Conservation (phyloP, 2,329 filamentous ascomycete species). For the Coniella lustricola region DNA sequence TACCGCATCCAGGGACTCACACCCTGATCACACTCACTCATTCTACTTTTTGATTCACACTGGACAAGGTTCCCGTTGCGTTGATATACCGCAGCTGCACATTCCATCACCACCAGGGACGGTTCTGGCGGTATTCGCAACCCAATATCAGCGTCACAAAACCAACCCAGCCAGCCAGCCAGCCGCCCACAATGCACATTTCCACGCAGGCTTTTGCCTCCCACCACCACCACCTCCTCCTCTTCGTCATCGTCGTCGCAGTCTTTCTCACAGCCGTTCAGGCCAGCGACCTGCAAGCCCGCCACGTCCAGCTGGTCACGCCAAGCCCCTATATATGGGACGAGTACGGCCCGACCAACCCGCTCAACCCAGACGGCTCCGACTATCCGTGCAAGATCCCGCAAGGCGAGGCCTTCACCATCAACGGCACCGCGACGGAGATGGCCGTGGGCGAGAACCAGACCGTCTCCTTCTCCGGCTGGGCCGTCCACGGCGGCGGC, state of each 20-base stretch:
- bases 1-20: neutral
- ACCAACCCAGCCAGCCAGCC: no score
- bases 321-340: constrained; percentile 46
- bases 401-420: constrained; percentile 28
- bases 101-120: no score
- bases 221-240: neutral
- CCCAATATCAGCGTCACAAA: no score
- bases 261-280: neutral
- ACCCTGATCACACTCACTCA: no score
- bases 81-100: no score
- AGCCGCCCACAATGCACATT: no score
- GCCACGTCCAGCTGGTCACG: constrained; percentile 54
- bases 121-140: no score
- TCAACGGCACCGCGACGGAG: constrained; percentile 36
- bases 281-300: neutral
- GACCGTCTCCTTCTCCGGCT: constrained; percentile 48
- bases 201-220: no score
- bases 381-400: constrained; percentile 66
- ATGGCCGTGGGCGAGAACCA: constrained; percentile 50
- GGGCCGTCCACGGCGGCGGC: constrained; percentile 64
- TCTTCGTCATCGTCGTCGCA: neutral
- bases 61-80: no score
- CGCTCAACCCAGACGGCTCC: constrained; percentile 44
- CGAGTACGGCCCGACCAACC: constrained; percentile 44
- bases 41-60: no score